Percentiles rank a stretch among this genome's conserved stretches.
Conservation (phyloP, 257 asterid species). For the Ligustrum vulgare region DNA sequence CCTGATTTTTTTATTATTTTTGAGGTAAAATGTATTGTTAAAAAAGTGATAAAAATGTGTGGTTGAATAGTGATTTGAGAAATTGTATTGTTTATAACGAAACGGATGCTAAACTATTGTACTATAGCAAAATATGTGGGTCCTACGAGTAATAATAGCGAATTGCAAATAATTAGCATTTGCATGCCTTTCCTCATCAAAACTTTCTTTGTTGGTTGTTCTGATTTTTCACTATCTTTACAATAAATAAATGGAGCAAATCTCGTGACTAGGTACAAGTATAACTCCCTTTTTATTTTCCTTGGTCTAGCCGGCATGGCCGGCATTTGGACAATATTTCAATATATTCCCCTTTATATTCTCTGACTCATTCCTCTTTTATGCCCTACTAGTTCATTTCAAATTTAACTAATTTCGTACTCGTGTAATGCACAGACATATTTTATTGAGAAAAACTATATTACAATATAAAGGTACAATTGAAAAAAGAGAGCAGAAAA, state of each 20-base stretch:
- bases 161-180: background rate
- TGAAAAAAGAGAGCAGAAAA: too few relatives aligned
- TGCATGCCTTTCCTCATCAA: background rate
- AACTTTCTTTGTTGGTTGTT: too few relatives aligned
- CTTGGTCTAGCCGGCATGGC: conserved; percentile 37
- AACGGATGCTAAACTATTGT: background rate
- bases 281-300: background rate
- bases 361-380: background rate
- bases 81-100: too few relatives aligned
- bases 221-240: conserved; percentile 9
- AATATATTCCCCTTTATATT: background rate
- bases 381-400: background rate
- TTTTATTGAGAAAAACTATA: too few relatives aligned
- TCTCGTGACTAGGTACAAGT: conserved; percentile 40
- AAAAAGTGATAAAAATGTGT: too few relatives aligned
- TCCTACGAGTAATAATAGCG: conserved; percentile 9
- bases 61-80: too few relatives aligned
- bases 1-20: too few relatives aligned
- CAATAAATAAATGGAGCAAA: conserved; percentile 11
- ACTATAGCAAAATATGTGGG: background rate
- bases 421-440: too few relatives aligned
- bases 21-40: too few relatives aligned
- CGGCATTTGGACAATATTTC: conserved; percentile 18
- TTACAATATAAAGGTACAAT: too few relatives aligned
- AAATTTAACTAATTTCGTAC: too few relatives aligned